Conservation (phyloP, 1,284 basidiomycete genomes). For the Ganoderma lucidum region DNA sequence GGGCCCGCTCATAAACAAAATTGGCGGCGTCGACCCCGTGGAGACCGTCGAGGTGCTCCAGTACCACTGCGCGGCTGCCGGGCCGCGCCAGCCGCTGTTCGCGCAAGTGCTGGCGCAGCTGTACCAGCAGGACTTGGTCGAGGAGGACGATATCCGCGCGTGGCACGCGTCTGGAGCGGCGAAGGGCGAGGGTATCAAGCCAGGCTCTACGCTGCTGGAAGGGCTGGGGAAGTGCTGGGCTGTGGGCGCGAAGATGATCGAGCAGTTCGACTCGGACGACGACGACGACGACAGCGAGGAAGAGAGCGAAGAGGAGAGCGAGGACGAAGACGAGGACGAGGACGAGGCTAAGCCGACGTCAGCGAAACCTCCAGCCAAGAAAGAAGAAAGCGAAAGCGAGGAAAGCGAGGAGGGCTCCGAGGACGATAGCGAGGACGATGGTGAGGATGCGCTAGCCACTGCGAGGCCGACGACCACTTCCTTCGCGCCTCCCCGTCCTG, state of each 20-base stretch:
- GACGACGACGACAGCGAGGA: constrained; percentile 40
- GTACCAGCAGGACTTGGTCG: constrained; percentile 81
- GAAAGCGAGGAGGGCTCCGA: constrained; percentile 30
- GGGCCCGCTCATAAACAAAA: constrained; percentile 73
- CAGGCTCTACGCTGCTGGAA: constrained; percentile 50
- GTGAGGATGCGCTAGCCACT: constrained; percentile 6
- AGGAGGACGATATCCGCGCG: constrained; percentile 78
- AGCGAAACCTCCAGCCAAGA: constrained; percentile 22
- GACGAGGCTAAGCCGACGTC: constrained; percentile 29
- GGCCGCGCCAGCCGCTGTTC: constrained; percentile 66
- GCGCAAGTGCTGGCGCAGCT: constrained; percentile 78
- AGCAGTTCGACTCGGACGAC: constrained; percentile 80
- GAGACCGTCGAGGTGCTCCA: constrained; percentile 78
- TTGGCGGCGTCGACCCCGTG: constrained; percentile 79
- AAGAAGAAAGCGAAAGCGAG: constrained; percentile 35
- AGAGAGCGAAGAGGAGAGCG: constrained; percentile 39
- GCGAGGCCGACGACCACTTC: background rate
- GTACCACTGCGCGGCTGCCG: constrained; percentile 70
- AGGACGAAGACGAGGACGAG: constrained; percentile 51
- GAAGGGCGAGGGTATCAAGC: constrained; percentile 54
- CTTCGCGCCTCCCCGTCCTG: background rate
- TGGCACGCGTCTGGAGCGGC: constrained; percentile 68
- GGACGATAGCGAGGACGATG: constrained; percentile 24
- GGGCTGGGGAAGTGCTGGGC: constrained; percentile 74
- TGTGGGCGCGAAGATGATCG: constrained; percentile 76